Conservation (phyloP, 345 rosid genomes). For the Dovyalis caffra region DNA sequence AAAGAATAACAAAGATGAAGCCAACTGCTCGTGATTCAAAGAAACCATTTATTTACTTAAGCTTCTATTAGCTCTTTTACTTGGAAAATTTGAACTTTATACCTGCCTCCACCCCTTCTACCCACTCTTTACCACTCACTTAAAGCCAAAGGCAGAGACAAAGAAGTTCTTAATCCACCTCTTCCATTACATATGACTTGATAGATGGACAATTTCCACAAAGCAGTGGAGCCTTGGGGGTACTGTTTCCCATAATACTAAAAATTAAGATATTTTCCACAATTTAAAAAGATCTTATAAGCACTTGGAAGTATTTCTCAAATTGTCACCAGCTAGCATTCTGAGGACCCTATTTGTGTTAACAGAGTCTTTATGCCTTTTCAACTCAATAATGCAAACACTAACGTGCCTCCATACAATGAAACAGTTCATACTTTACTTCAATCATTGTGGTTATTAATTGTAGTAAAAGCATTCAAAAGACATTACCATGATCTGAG, state of each 20-base stretch:
- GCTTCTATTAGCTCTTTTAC: neutral
- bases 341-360: neutral
- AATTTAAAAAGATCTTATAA: neutral
- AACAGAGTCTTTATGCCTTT: neutral
- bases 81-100: neutral
- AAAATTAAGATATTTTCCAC: neutral
- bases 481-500: constrained; percentile 74
- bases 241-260: neutral
- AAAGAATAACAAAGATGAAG: neutral
- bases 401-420: neutral
- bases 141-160: too few relatives aligned
- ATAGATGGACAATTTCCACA: too few relatives aligned
- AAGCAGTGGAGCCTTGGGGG: too few relatives aligned
- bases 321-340: neutral
- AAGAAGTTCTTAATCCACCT: too few relatives aligned
- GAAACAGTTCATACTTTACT: too few relatives aligned
- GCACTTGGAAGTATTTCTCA: neutral
- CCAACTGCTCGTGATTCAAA: neutral
- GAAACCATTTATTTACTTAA: neutral
- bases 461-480: neutral
- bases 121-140: too few relatives aligned
- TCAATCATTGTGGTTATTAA: neutral
- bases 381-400: neutral
- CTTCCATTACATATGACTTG: too few relatives aligned
- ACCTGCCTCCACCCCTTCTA: neutral